Conservation (phyloP, 257 asterid species). For the Solanum medicagineum region DNA sequence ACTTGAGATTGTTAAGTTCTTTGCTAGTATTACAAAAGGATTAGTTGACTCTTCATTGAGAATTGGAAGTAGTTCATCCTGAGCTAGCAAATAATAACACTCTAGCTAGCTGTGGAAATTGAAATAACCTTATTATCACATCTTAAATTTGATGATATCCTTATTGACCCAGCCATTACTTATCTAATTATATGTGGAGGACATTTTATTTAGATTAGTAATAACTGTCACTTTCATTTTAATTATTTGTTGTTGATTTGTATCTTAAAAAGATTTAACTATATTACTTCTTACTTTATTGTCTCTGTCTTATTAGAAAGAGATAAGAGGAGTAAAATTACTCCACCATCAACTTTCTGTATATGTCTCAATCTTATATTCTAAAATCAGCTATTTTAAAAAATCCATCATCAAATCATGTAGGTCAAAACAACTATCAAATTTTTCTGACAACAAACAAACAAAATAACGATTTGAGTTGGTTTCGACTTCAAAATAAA, state of each 20-base stretch:
- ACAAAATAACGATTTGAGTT: too few species aligned
- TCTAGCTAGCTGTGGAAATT: not conserved
- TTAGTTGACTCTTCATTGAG: slow-evolving; percentile 29
- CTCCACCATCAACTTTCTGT: too few species aligned
- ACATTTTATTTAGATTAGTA: not conserved
- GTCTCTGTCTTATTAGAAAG: too few species aligned
- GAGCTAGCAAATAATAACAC: not conserved
- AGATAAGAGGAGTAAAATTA: too few species aligned
- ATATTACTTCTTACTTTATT: too few species aligned
- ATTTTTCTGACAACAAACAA: too few species aligned
- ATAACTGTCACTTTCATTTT: not conserved
- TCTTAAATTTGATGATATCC: not conserved
- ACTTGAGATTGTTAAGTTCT: slow-evolving; percentile 58
- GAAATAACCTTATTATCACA: not conserved
- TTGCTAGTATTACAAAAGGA: slow-evolving; percentile 29
- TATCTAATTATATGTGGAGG: not conserved
- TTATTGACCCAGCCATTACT: not conserved
- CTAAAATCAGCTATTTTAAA: too few species aligned
- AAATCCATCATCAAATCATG: too few species aligned
- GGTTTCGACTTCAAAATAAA: too few species aligned
- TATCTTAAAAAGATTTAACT: not conserved
- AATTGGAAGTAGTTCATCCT: slow-evolving; percentile 30
- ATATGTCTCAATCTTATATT: too few species aligned
- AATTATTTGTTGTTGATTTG: not conserved
- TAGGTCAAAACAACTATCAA: too few species aligned